Evolutionary conservation across 257 asterid genomes (phyloP).

Genomic region (Petunia secreta): DNA sequence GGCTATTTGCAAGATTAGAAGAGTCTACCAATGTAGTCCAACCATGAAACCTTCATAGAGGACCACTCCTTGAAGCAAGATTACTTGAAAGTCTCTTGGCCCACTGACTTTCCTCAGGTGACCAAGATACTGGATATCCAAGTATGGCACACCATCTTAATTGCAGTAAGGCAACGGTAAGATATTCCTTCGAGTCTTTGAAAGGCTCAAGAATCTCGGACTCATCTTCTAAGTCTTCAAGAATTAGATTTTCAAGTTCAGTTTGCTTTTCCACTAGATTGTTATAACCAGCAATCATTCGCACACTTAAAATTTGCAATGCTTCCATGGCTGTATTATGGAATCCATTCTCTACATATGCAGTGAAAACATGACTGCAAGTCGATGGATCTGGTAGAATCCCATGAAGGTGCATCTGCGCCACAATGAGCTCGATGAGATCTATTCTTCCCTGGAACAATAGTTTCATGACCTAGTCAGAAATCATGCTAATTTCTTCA

Average conservation of each 20-base stretch:
- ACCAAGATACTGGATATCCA: constrained; percentile 57
- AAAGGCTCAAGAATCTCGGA: constrained; percentile 51
- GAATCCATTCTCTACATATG: constrained; percentile 58
- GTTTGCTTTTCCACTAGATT: constrained; percentile 43
- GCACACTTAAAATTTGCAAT: constrained; percentile 73
- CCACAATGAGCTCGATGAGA: constrained; percentile 69
- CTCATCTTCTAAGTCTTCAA: constrained; percentile 57
- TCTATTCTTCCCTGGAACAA: constrained; percentile 71
- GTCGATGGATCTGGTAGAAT: constrained; percentile 83
- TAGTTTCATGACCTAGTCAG: constrained; percentile 24
- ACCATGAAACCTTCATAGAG: constrained; percentile 20
- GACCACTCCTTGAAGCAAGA: constrained; percentile 40
- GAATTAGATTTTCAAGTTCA: constrained; percentile 57
- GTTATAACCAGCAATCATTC: constrained; percentile 70
- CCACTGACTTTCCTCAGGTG: constrained; percentile 72
- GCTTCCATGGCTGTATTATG: constrained; percentile 84
- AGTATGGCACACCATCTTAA: constrained; percentile 76
- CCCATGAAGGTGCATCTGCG: constrained; percentile 69
- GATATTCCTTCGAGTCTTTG: constrained; percentile 45
- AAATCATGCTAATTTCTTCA: constrained; percentile 21
- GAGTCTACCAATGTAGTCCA: not conserved
- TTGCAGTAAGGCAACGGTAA: constrained; percentile 59
- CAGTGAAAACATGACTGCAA: constrained; percentile 67
- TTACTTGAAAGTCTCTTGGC: constrained; percentile 57
- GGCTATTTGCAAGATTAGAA: not conserved